Base-by-base conservation (phyloP, 2,329 filamentous ascomycete species). In the Amesomyces nigricolor region DNA sequence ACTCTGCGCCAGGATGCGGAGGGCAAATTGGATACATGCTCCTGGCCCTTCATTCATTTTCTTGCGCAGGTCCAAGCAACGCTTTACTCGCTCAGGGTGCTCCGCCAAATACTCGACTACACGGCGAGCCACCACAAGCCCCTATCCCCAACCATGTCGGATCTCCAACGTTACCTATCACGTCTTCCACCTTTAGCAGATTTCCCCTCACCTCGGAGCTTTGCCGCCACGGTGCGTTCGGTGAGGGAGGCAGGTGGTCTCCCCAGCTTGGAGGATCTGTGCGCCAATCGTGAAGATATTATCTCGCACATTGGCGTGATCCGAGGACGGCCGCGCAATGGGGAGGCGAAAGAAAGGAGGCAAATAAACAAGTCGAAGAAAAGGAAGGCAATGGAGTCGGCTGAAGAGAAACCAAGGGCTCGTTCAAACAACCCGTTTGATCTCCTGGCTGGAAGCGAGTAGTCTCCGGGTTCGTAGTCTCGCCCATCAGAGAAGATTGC, bases 31-130 rank as follows among this genome's bases (percentile, higher is more conserved):
- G 61, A 70, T 37, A 45, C 61, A 63, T 47, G 67, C 61, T 70
- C 73, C 1, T 88, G 85, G 86, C 72, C 78, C 9, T 71, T 78
- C 16, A 68, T 87, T 43, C 86, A 89, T 62, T 73, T 86, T 47
- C 67, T 76, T 8, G 83, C 84, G 0, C 81, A 86, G 59, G 67
- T 83, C 0, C 80, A 86, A 52, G 80, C 80, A 4, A 73, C 77
- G 0, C 68, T 82, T 5, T 88, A 87, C 64, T 87, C 84, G 0
- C 64, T 87, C 1, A 75, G 82, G 43, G 79, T 82, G 58, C 65
- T 79, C 17, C 70, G 70, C 57, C 81, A 84, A 63, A 65, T 83
- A 4, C 59, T 78, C 2, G 70, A 71, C 22, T 63, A 72, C 8
- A 50, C 73, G 2, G 50, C 44, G n/a, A 30, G 48, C 8, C 58